Base-by-base conservation (phyloP, 495 filamentous ascomycete species). In the Antarctomyces pellizariae region DNA sequence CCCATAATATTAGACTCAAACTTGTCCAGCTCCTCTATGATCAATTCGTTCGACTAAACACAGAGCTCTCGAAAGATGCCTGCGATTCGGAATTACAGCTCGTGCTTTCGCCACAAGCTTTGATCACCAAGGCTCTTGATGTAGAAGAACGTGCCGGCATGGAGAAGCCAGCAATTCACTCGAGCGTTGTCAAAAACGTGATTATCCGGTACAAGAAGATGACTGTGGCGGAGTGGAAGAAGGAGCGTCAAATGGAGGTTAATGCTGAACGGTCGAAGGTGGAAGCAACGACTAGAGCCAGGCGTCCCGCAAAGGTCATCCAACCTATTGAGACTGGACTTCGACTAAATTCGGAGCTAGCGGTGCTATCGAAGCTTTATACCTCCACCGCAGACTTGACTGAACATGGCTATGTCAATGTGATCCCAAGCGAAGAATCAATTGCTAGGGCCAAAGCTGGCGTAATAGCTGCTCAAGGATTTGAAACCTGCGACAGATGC, bases 401-500 rank as follows among this genome's bases (percentile, higher is more conserved):
- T 11, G 39, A 58, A n/a, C 56, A 62, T 38, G 80, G 77, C 9
- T 92, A 92, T 45, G 67, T 90, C 24, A 64, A 67, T 3, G 49
- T 49, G 14, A 44, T 59, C 4, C 75, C 77, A 1, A 65, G 61
- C 0, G 44, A 58, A 1, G 56, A 49, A 16, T 70, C 77, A 22
- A 49, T 82, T 2, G 50, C 58, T 16, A 41, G 57, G 16, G 75
- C 82, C 5, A 56, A 50, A 16, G 57, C 57, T 26, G 80, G 70
- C 0, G 53, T 78, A 2, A 48, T 64, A 21, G 56, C 65, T 4
- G 61, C 70, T 7, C 57, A 65, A 20, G 75, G 75, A 22, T 91
- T 67, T 56, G 89, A 95, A 48, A 48, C 59, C 9, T 99, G 86
- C 40, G 84, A 92, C 41, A 71, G 86, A 8, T 99, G 86, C 46